Evolutionary conservation across 257 asterid species (phyloP).

Genomic region (Oldenlandia corymbosa): DNA sequence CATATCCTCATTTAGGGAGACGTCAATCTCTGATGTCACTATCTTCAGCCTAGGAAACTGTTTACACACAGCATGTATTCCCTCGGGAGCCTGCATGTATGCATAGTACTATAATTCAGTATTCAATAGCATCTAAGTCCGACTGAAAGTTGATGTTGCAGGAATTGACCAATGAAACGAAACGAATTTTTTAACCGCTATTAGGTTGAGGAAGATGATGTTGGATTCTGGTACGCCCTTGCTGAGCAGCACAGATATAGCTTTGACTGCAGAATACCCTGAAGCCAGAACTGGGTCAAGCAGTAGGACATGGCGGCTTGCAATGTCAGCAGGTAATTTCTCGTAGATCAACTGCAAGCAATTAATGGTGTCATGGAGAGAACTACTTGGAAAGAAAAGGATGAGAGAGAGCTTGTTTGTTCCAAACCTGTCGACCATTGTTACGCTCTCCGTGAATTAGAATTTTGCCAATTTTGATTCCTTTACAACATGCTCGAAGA

Average conservation of each 20-base stretch:
- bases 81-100: slow-evolving; percentile 82
- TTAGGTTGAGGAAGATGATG: slow-evolving; percentile 87
- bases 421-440: slow-evolving; percentile 62
- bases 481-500: slow-evolving; percentile 87
- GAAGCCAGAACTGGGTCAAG: slow-evolving; percentile 97
- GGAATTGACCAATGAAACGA: background rate
- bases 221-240: slow-evolving; percentile 87
- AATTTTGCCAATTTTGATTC: slow-evolving; percentile 90
- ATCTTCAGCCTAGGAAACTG: slow-evolving; percentile 66
- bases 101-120: background rate
- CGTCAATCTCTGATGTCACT: slow-evolving; percentile 91
- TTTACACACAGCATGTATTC: slow-evolving; percentile 67
- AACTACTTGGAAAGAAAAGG: background rate
- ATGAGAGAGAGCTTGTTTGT: too few species aligned
- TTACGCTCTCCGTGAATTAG: slow-evolving; percentile 65
- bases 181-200: slow-evolving; percentile 37
- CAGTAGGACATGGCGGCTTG: slow-evolving; percentile 82
- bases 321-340: slow-evolving; percentile 81
- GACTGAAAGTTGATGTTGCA: too few species aligned
- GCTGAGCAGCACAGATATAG: slow-evolving; percentile 64
- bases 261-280: slow-evolving; percentile 87
- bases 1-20: slow-evolving; percentile 53
- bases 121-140: background rate
- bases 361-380: slow-evolving; percentile 1
- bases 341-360: slow-evolving; percentile 73